These are phyloP conservation scores for Zychaea mexicana DNA, from an alignment of 371 early-diverging fungal genomes.

Conservation along the genomic window DNA sequence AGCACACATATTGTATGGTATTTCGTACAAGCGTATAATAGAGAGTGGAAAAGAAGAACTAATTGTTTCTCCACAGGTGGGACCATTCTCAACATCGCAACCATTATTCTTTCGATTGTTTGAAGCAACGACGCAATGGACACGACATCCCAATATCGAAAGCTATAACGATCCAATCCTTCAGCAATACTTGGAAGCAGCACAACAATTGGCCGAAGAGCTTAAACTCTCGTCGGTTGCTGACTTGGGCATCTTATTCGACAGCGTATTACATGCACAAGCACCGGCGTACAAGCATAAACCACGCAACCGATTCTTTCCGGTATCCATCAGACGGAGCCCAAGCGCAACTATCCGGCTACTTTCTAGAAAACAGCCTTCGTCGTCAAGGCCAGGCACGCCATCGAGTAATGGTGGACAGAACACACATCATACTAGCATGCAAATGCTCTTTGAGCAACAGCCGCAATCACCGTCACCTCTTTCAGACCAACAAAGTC, in stretches of 20 bases:
- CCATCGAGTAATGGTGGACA: neutral
- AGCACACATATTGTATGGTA: neutral
- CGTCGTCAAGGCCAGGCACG: neutral
- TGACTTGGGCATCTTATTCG: slow-evolving; percentile 35
- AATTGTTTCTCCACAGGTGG: neutral
- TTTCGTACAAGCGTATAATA: too few relatives aligned
- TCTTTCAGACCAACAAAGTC: neutral
- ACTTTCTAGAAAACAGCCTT: neutral
- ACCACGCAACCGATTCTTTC: neutral
- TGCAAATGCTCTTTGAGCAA: neutral
- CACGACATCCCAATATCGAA: neutral
- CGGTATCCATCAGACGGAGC: neutral
- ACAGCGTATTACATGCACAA: slow-evolving; percentile 29
- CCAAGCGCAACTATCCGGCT: neutral
- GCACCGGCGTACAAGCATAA: slow-evolving; percentile 3
- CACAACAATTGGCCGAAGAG: slow-evolving; percentile 25
- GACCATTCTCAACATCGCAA: slow-evolving; percentile 18
- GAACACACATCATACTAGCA: neutral
- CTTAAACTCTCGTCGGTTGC: slow-evolving; percentile 17
- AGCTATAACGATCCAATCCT: slow-evolving; percentile 2
- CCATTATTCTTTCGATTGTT: slow-evolving; percentile 32
- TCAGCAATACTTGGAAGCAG: slow-evolving; percentile 16
- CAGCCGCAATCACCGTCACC: neutral
- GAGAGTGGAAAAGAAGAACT: neutral
- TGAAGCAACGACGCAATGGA: slow-evolving; percentile 24